Percentiles rank a stretch among this genome's conserved stretches.
phyloP scores from a whole-genome alignment of 140 eudicot species.

The Oenanthe javanica region DNA sequence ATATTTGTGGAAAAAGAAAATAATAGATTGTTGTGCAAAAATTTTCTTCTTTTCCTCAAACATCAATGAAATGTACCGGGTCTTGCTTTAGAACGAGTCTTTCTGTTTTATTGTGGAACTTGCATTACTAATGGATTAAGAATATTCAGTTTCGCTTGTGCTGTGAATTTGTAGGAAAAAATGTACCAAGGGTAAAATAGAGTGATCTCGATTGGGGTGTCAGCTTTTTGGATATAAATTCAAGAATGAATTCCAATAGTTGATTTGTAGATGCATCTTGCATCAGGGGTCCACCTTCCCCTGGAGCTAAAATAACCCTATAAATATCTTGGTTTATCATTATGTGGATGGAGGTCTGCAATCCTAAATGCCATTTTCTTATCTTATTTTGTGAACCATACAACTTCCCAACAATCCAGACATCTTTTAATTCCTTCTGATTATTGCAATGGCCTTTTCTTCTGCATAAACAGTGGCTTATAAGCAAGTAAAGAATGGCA shows the following conservation, averaged over 20 bases:
- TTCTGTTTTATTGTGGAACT: background rate
- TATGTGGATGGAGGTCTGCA: background rate
- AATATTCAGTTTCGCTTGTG: background rate
- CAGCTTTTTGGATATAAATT: too few species aligned
- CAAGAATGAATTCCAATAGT: too few species aligned
- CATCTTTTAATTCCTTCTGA: background rate
- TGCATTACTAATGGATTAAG: background rate
- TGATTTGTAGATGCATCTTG: background rate
- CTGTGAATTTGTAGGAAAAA: background rate
- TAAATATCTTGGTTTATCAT: background rate
- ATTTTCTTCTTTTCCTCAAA: background rate
- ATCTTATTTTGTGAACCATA: conserved; percentile 3
- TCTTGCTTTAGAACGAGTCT: background rate
- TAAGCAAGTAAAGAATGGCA: background rate
- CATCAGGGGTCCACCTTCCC: background rate
- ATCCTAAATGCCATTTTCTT: background rate
- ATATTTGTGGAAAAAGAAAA: conserved; percentile 7
- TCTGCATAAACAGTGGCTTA: background rate
- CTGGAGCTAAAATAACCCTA: background rate
- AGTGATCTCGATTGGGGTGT: too few species aligned
- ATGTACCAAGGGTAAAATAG: background rate
- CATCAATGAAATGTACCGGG: background rate
- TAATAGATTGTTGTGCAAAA: background rate
- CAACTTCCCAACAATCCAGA: background rate
- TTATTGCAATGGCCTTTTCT: background rate